A percentile compares a stretch with the other conserved stretches of the same genome.
Evolutionary conservation across 1,284 basidiomycete species (phyloP).

Genomic region (Waitea zeae): DNA sequence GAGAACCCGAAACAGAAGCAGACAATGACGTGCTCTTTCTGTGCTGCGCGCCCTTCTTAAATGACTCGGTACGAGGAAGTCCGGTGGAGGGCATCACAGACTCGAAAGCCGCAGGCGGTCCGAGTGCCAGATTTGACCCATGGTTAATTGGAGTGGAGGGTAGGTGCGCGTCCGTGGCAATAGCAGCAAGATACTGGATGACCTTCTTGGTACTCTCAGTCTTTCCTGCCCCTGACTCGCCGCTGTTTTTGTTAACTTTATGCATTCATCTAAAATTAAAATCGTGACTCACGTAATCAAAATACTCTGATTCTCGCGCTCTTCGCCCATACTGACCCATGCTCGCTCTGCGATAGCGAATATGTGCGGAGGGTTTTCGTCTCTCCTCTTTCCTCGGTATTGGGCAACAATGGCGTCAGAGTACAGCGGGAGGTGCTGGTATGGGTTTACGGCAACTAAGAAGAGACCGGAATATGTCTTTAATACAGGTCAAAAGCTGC

Average conservation of each 20-base stretch:
- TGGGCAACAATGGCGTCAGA: constrained; percentile 84
- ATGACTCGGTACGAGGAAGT: constrained; percentile 37
- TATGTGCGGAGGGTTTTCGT: constrained; percentile 95
- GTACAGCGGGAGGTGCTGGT: constrained; percentile 86
- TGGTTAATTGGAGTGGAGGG: not conserved
- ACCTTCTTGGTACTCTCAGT: constrained; percentile 99
- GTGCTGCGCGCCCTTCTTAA: constrained; percentile 17
- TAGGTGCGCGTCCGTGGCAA: constrained; percentile 68
- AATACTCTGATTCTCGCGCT: constrained; percentile 94
- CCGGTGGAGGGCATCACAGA: constrained; percentile 36
- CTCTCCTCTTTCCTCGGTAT: constrained; percentile 82
- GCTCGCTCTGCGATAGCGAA: constrained; percentile 96
- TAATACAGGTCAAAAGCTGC: constrained; percentile 6
- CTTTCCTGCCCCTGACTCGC: constrained; percentile 98
- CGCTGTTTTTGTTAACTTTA: constrained; percentile 26
- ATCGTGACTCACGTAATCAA: constrained; percentile 73
- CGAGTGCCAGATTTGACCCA: not conserved
- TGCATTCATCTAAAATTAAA: not conserved
- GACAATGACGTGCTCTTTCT: constrained; percentile 21
- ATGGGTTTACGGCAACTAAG: constrained; percentile 97
- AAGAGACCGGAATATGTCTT: constrained; percentile 94
- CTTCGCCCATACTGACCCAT: constrained; percentile 97
- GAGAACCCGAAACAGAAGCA: constrained; percentile 15
- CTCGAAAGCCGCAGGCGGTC: constrained; percentile 24
- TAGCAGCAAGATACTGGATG: constrained; percentile 97